Conservation (phyloP, 2,329 filamentous ascomycete species). For the Metarhizium anisopliae region DNA sequence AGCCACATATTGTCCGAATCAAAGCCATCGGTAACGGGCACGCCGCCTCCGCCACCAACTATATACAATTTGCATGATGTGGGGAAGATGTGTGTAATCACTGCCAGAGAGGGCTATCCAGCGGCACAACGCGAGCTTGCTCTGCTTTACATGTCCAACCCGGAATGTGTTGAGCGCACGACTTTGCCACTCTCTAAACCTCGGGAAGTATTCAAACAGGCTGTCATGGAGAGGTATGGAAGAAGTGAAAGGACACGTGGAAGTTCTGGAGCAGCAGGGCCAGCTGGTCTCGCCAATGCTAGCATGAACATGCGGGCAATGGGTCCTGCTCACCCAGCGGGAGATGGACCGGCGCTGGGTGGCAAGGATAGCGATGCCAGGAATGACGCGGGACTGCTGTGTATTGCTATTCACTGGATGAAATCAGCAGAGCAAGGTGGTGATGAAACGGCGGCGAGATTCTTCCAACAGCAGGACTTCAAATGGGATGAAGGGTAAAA, state of each 20-base stretch:
- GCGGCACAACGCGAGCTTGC: conserved; percentile 88
- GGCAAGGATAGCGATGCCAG: conserved; percentile 42
- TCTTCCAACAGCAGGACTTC: conserved; percentile 59
- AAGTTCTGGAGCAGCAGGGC: conserved; percentile 13
- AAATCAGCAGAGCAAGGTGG: conserved; percentile 78
- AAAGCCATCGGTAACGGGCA: conserved; percentile 27
- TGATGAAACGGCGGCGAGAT: conserved; percentile 74
- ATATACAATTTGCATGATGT: conserved; percentile 71
- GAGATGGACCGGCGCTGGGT: conserved; percentile 13
- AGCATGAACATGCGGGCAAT: conserved; percentile 14
- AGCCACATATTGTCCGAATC: conserved; percentile 17
- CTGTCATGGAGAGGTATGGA: conserved; percentile 65
- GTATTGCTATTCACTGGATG: conserved; percentile 96
- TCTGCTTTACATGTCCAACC: conserved; percentile 86
- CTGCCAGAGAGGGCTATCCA: conserved; percentile 76
- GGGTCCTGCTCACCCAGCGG: conserved; percentile 11
- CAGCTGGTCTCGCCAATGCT: conserved; percentile 15
- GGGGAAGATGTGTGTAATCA: conserved; percentile 83
- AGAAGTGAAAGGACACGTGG: conserved; percentile 23
- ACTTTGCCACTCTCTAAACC: conserved; percentile 78
- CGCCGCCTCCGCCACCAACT: conserved; percentile 41
- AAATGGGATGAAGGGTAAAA: conserved; percentile 15
- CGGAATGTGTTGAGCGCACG: conserved; percentile 71
- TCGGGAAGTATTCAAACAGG: conserved; percentile 81
- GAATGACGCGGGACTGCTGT: conserved; percentile 83